Percentiles rank a stretch among this genome's conserved stretches.
These are phyloP conservation scores for Russula emetica DNA, from an alignment of 768 basidiomycete species.

Conservation along the genomic window DNA sequence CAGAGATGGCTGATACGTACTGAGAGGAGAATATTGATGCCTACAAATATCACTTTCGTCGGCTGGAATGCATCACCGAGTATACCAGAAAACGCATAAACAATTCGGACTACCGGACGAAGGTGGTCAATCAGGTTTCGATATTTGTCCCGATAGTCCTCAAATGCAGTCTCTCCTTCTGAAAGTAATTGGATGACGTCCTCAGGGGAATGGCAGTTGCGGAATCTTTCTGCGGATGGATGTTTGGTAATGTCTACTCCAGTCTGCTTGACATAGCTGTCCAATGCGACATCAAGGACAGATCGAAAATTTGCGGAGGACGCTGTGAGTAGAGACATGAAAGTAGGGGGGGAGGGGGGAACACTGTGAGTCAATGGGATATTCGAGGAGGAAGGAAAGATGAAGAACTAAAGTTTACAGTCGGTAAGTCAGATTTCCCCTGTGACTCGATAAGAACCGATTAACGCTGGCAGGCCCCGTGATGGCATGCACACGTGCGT, in stretches of 20 bases:
- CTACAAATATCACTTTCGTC: neutral
- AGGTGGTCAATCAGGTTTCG: neutral
- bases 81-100: too few relatives aligned
- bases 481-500: too few relatives aligned
- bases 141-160: neutral
- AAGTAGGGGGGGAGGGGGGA: too few relatives aligned
- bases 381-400: too few relatives aligned
- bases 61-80: too few relatives aligned
- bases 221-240: neutral
- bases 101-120: neutral
- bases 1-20: neutral
- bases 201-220: neutral
- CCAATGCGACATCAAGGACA: neutral
- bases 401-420: too few relatives aligned
- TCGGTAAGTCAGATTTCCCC: too few relatives aligned
- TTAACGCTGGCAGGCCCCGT: too few relatives aligned
- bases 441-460: too few relatives aligned
- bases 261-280: neutral
- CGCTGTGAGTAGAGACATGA: neutral
- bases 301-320: neutral
- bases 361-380: neutral
- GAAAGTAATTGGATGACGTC: neutral
- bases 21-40: neutral
- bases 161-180: neutral
- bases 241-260: neutral